phyloP scores from a whole-genome alignment of 352 stramenopile species.

The Thalassiosira livingstoniorum region DNA sequence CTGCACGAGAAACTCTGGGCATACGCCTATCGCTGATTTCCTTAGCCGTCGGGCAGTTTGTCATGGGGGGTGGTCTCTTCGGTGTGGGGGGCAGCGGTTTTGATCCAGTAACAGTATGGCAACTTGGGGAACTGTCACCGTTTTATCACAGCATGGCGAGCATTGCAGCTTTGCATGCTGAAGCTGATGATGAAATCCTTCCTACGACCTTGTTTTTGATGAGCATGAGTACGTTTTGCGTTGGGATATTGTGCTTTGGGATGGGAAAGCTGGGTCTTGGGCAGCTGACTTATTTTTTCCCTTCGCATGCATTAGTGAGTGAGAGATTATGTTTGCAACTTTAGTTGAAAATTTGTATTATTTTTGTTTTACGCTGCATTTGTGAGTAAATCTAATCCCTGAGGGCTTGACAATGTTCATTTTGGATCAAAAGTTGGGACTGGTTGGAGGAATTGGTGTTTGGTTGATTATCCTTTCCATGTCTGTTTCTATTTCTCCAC shows the following conservation, averaged over 20 bases:
- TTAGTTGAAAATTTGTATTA: no score
- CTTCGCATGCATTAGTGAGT: slow-evolving; percentile 93
- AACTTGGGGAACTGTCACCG: slow-evolving; percentile 97
- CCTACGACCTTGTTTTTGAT: slow-evolving; percentile 93
- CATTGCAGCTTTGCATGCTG: slow-evolving; percentile 87
- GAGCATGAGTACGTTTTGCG: slow-evolving; percentile 89
- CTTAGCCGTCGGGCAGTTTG: slow-evolving; percentile 76
- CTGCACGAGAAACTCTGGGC: slow-evolving; percentile 74
- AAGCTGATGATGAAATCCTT: slow-evolving; percentile 85
- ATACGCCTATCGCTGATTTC: slow-evolving; percentile 82
- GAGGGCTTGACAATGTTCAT: no score
- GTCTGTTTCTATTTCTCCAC: no score
- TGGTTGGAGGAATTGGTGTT: no score
- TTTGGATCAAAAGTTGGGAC: no score
- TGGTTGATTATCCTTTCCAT: no score
- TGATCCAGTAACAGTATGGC: slow-evolving; percentile 74
- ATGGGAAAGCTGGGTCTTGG: slow-evolving; percentile 91
- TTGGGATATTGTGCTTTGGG: slow-evolving; percentile 90
- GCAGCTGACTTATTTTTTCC: slow-evolving; percentile 92
- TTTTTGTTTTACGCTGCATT: slow-evolving; percentile 90
- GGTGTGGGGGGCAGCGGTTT: no score
- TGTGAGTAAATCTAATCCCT: no score
- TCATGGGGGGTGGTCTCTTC: slow-evolving; percentile 64
- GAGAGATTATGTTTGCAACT: no score
- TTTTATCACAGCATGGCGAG: slow-evolving; percentile 93